Base-by-base conservation (phyloP, 2,329 filamentous ascomycete genomes). In the Westerdykella sp. region DNA sequence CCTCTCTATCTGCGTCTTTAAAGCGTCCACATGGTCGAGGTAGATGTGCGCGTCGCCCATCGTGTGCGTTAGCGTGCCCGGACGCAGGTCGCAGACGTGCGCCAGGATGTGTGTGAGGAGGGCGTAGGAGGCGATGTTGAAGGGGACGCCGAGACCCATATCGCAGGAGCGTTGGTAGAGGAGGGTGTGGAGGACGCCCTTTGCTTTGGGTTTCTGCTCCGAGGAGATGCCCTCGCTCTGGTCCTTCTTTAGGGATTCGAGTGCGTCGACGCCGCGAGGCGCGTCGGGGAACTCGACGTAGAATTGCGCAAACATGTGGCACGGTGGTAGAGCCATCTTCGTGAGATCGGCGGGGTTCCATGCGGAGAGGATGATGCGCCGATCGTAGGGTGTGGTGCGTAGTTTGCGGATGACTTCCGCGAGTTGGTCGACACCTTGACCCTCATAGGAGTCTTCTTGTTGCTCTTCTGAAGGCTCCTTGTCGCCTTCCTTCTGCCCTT, bases 31-130 rank as follows among this genome's bases (percentile, higher is more conserved):
- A 65, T 98, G 93, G 65, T 98, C 91, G 6, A 84, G 70, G 68
- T 98, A 98, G 1, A 98, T 84, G 68, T 98, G 93, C n/a, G 91
- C 88, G 67, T 98, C 93, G 12, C 93, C 93, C 89, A 98, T 95
- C 39, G 89, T 89, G 68, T 97, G 93, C 32, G 89, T 93, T 49
- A 98, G 76, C 40, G 80, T 91, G 0, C 91, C 93, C 0, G 93
- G 89, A 1, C 87, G 78, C 42, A 98, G 69, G 54, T 90, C 84
- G 60, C 85, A 89, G 10, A 85, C 88, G 62, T 90, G 84, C 1
- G 93, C 91, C 37, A 98, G 72, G 85, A 98, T 97, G 67, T 97
- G 90, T 34, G 90, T 96, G 34, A 98, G 73, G 44, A 98, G 73
- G 28, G 93, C 89, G 69, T 98, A 98, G 51, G 81, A 87, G 1